Evolutionary conservation across 257 asterid species (phyloP), one percentile per base, ranked within the genome.

Genomic region (Leptodermis oblonga): DNA sequence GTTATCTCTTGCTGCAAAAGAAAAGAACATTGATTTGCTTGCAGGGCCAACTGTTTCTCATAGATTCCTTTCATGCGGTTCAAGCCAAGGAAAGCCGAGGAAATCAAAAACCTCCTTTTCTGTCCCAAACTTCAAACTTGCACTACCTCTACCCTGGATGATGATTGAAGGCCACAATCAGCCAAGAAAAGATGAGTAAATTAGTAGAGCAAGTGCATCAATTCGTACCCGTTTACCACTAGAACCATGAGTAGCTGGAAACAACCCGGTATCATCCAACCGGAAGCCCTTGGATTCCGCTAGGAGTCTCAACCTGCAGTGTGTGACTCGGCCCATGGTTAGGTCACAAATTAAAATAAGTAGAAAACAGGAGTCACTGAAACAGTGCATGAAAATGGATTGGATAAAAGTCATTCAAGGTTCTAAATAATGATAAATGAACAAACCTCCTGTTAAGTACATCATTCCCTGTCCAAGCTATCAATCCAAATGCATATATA

Each of bases 401-500:
- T 42, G 4, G 43, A 9, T 7, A 31, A 68, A 64, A 18, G 55
- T 17, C 23, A 48, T 31, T 41, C 31, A 30, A 66, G 65, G 56
- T 53, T 46, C 5, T 15, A 15, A 33, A 71, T 23, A n/a, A 26
- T 28, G 42, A 20, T 15, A 68, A 71, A 62, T 42, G 20, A 54
- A 39, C 85, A 43, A 37, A 88, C 99, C 99, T 89, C 76, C 99
- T 73, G 82, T 93, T 93, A 33, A 93, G 77, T 48, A 90, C 96
- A 54, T 93, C 99, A 67, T 93, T 93, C 39, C 99, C 99, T 6
- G 99, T 93, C 99, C 99, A 93, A 59, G 95, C 92, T 79, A 93
- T 77, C 77, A 93, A 82, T 60, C 97, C 99, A 78, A 93, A 93
- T 69, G 97, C 96, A 82, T 93, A 82, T 54, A 89, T 90, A 70